These are phyloP conservation scores for Botrytis sinoallii DNA, from an alignment of 2,329 filamentous ascomycete genomes.

Conservation along the genomic window DNA sequence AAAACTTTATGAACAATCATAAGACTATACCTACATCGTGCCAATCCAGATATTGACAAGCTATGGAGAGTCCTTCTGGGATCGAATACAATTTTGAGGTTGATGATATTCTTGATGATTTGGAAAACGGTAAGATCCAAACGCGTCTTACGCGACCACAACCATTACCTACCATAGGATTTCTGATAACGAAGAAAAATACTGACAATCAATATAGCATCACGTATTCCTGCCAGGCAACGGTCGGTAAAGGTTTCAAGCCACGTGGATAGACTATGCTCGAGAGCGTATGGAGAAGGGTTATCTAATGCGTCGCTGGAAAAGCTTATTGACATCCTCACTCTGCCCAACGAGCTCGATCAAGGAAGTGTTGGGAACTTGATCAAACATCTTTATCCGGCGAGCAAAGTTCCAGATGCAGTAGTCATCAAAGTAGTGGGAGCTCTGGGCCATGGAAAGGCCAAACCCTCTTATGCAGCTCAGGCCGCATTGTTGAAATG, in stretches of 20 bases:
- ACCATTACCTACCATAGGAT: not conserved
- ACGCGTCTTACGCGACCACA: slow-evolving; percentile 20
- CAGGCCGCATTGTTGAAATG: slow-evolving; percentile 73
- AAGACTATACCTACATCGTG: not conserved
- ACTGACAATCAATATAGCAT: slow-evolving; percentile 44
- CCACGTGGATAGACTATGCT: slow-evolving; percentile 60
- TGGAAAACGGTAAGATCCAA: slow-evolving; percentile 32
- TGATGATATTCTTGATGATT: slow-evolving; percentile 29
- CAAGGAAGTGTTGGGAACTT: slow-evolving; percentile 69
- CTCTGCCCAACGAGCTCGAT: slow-evolving; percentile 66
- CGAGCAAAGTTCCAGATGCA: slow-evolving; percentile 57
- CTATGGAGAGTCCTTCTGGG: slow-evolving; percentile 2
- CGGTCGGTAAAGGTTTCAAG: slow-evolving; percentile 60
- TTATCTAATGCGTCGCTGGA: slow-evolving; percentile 59
- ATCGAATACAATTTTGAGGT: slow-evolving; percentile 22
- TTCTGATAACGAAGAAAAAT: not conserved
- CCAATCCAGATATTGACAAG: not conserved
- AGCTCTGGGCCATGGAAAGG: slow-evolving; percentile 71
- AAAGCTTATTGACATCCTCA: slow-evolving; percentile 64
- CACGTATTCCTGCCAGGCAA: slow-evolving; percentile 62
- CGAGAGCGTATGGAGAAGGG: slow-evolving; percentile 65
- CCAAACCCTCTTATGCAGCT: slow-evolving; percentile 66
- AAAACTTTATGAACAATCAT: not conserved
- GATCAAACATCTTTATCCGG: slow-evolving; percentile 73
- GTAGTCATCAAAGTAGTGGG: slow-evolving; percentile 65